Evolutionary conservation across 1,139 yeast species (phyloP).

Genomic region (Kluyveromyces sp.): DNA sequence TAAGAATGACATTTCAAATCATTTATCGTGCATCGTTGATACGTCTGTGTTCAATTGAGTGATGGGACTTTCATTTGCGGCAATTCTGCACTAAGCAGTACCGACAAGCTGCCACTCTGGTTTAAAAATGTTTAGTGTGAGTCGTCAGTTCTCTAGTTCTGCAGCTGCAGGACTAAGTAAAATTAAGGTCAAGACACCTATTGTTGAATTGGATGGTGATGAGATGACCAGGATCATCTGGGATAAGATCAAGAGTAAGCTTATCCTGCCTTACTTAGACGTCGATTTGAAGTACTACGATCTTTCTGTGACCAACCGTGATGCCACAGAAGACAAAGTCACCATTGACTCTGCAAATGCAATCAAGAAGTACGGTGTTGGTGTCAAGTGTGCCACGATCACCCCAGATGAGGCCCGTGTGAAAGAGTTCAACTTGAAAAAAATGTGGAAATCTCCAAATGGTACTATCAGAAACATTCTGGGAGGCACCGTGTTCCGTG

Average conservation of each 20-base stretch:
- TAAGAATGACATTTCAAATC: no score
- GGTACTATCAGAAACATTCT: conserved; percentile 92
- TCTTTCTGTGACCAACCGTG: conserved; percentile 78
- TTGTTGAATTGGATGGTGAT: conserved; percentile 95
- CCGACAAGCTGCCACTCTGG: not conserved
- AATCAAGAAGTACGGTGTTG: conserved; percentile 80
- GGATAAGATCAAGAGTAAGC: conserved; percentile 74
- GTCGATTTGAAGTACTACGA: conserved; percentile 89
- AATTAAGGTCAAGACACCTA: conserved; percentile 77
- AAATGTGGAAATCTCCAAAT: conserved; percentile 97
- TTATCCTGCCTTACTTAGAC: conserved; percentile 78
- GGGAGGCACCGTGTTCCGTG: conserved; percentile 95
- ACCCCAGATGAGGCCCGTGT: conserved; percentile 98
- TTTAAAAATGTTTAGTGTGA: not conserved
- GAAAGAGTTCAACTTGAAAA: conserved; percentile 77
- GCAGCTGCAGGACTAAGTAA: conserved; percentile 34
- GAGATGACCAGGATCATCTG: conserved; percentile 93
- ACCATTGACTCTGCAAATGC: conserved; percentile 90
- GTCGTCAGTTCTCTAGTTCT: conserved; percentile 7
- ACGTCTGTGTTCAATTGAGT: no score
- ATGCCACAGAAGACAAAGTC: conserved; percentile 78
- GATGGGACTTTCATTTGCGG: no score
- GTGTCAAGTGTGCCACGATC: conserved; percentile 94
- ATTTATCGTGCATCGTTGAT: no score
- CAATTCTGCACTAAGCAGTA: no score